Base-by-base conservation (phyloP, 257 asterid species). In the Solanum paucissectum region DNA sequence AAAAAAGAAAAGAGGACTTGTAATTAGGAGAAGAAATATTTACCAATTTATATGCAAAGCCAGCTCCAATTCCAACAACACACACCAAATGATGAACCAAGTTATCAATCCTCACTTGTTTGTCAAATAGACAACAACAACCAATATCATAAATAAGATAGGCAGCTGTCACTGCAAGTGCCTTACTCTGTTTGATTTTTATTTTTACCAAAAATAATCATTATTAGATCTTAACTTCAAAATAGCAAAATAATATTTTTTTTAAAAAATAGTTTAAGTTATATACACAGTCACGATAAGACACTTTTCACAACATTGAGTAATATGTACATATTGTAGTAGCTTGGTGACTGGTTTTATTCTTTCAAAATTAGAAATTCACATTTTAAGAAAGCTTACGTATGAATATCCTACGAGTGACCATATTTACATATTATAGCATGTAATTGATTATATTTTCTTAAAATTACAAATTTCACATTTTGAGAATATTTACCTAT, bases 21-120 rank as follows among this genome's bases (percentile, higher is more conserved):
- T 46, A 29, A 81, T 46, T 44, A 79, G 84, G 84, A 76, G 12
- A 18, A 44, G 21, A 55, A 0, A 46, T 27, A 82, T 9, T 87
- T 94, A 96, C 99, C 98, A 91, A 92, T 86, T 90, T 91, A 87
- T 95, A 92, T n/a, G 92, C 75, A 77, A 95, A 95, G 69, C 99
- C 99, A 72, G 99, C 94, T 10, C 64, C 88, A 44, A 93, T 73
- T 33, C 98, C 98, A 87, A 94, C 75, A 88, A 97, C 91, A 89
- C 96, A 91, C 69, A 97, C 96, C 42, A 95, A 76, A 88, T 97
- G 99, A 68, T 97, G 99, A 87, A 95, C 84, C 34, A 90, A 25
- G 79, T 92, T 94, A 36, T 97, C 98, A 55, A 94, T 83, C 95
- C 93, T 94, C 64, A 89, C 83, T 27, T 91, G 84, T 33, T 92